Conservation (phyloP, 306 rosid genomes). For the Cyclanthera cordifolia region DNA sequence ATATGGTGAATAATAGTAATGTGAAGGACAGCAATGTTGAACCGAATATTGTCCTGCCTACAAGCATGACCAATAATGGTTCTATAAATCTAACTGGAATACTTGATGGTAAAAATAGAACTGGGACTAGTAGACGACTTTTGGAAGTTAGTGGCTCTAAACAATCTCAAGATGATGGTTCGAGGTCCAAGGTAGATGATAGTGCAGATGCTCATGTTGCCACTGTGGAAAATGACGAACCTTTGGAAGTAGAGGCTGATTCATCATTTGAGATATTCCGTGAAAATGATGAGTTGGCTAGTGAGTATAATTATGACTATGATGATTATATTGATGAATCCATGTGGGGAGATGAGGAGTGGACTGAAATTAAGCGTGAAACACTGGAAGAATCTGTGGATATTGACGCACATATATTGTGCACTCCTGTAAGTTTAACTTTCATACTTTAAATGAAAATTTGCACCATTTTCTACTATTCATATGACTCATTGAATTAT, state of each 20-base stretch:
- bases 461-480: not conserved
- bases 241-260: constrained; percentile 78
- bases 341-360: constrained; percentile 97
- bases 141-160: constrained; percentile 53
- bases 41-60: constrained; percentile 40
- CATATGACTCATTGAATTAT: not conserved
- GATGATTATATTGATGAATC: constrained; percentile 82
- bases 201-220: constrained; percentile 43
- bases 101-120: constrained; percentile 32
- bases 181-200: constrained; percentile 32
- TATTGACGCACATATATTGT: constrained; percentile 73
- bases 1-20: constrained; percentile 17
- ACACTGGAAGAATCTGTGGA: constrained; percentile 70
- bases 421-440: constrained; percentile 74
- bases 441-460: not conserved
- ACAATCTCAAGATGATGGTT: constrained; percentile 38
- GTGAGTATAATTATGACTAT: constrained; percentile 82
- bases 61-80: constrained; percentile 33
- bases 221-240: constrained; percentile 62
- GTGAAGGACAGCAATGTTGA: constrained; percentile 28
- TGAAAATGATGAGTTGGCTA: constrained; percentile 64
- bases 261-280: constrained; percentile 82
- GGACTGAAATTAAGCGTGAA: constrained; percentile 62
- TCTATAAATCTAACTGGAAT: constrained; percentile 30
- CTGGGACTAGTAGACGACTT: constrained; percentile 54